These are phyloP conservation scores for Pilobolus umbonatus DNA, from an alignment of 192 early-diverging fungal species.

Conservation along the genomic window DNA sequence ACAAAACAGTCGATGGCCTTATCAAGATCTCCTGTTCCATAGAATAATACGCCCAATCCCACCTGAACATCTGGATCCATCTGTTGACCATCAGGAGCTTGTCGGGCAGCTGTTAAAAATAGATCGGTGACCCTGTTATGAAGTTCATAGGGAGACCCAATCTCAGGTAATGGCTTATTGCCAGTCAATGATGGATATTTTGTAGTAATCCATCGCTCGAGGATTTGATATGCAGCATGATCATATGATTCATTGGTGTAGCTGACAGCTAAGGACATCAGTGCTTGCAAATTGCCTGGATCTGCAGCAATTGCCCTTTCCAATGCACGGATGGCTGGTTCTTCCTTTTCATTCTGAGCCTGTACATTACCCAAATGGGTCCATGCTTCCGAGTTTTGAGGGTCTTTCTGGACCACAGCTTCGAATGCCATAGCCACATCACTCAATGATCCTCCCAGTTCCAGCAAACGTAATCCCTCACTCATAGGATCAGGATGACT, in stretches of 20 bases:
- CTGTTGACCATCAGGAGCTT: slow-evolving; percentile 35
- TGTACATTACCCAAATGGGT: slow-evolving; percentile 86
- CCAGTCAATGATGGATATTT: slow-evolving; percentile 61
- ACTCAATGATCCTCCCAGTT: slow-evolving; percentile 60
- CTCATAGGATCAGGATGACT: slow-evolving; percentile 51
- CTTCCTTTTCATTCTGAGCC: slow-evolving; percentile 98
- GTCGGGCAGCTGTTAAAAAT: slow-evolving; percentile 76
- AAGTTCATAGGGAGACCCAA: slow-evolving; percentile 44
- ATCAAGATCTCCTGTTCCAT: slow-evolving; percentile 87
- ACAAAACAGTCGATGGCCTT: slow-evolving; percentile 99
- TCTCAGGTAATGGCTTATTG: slow-evolving; percentile 16
- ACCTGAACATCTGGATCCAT: slow-evolving; percentile 95
- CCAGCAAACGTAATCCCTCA: slow-evolving; percentile 51
- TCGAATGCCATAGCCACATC: slow-evolving; percentile 93
- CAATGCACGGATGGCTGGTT: slow-evolving; percentile 87
- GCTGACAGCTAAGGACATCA: slow-evolving; percentile 83
- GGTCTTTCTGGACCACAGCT: slow-evolving; percentile 77
- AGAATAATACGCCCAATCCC: slow-evolving; percentile 95
- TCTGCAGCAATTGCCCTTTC: slow-evolving; percentile 78
- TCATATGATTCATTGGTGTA: slow-evolving; percentile 96
- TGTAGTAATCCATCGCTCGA: slow-evolving; percentile 82
- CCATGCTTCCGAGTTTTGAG: slow-evolving; percentile 80
- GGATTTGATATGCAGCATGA: slow-evolving; percentile 84
- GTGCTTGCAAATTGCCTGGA: slow-evolving; percentile 57
- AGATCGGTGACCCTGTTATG: slow-evolving; percentile 72